A percentile compares a stretch with the other conserved stretches of the same genome.
Conservation (phyloP, 345 rosid genomes). For the Psidium friedrichsthalianum region DNA sequence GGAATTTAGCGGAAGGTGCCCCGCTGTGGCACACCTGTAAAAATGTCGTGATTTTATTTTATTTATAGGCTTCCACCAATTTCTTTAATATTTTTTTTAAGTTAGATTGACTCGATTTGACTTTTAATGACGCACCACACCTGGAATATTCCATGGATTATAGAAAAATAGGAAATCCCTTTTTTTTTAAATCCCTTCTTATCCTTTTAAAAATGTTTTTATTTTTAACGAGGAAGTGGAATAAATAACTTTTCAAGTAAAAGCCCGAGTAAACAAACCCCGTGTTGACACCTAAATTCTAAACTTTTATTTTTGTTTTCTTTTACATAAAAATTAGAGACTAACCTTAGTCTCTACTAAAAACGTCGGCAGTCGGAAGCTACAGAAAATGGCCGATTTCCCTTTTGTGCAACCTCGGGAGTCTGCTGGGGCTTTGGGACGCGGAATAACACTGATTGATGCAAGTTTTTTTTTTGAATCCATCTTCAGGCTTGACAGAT, state of each 20-base stretch:
- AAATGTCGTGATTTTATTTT: not conserved
- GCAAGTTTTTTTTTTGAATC: too few relatives aligned
- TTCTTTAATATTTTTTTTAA: not conserved
- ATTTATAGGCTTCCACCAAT: not conserved
- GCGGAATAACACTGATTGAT: too few relatives aligned
- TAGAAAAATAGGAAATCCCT: not conserved
- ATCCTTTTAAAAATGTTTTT: not conserved
- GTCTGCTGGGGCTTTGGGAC: too few relatives aligned
- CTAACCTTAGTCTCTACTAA: too few relatives aligned
- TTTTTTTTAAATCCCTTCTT: not conserved
- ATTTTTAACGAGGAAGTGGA: not conserved
- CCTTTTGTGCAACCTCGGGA: too few relatives aligned
- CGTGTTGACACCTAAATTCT: too few relatives aligned
- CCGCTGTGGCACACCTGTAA: not conserved
- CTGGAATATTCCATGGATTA: not conserved
- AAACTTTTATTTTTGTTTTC: too few relatives aligned
- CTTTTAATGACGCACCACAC: not conserved
- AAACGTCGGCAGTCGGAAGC: too few relatives aligned
- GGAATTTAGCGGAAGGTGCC: not conserved
- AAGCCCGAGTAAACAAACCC: too few relatives aligned
- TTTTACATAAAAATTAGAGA: too few relatives aligned
- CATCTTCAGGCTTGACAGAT: too few relatives aligned
- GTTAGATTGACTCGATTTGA: not conserved
- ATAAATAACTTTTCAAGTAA: not conserved
- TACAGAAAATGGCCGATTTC: too few relatives aligned